phyloP scores from a whole-genome alignment of 2,329 filamentous ascomycete genomes.

The Tolypocladium album region DNA sequence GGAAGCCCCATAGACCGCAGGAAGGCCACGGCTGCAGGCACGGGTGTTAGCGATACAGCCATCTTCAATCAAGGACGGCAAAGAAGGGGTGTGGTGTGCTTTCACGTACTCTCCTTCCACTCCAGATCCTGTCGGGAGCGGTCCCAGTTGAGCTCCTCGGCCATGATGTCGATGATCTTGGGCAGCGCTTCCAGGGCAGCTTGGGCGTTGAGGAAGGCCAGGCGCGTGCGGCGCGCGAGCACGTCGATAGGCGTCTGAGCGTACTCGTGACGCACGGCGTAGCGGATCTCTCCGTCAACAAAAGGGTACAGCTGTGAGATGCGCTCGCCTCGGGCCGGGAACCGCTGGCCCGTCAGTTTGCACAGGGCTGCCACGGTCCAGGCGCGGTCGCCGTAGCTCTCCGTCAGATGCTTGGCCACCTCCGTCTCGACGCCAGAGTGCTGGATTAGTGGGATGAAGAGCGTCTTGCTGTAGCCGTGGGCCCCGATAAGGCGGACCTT shows the following conservation, averaged over 20 bases:
- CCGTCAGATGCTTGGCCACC: constrained; percentile 77
- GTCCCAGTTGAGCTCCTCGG: constrained; percentile 72
- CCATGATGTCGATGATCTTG: constrained; percentile 81
- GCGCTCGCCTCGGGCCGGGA: constrained; percentile 72
- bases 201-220: constrained; percentile 88
- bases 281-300: constrained; percentile 83
- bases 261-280: constrained; percentile 81
- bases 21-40: constrained; percentile 40
- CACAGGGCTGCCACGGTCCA: constrained; percentile 84
- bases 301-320: constrained; percentile 79
- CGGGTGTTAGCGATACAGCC: not conserved
- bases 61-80: not conserved
- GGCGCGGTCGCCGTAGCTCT: constrained; percentile 83
- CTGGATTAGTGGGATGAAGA: constrained; percentile 93
- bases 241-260: constrained; percentile 87
- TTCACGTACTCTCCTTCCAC: constrained; percentile 60
- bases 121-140: constrained; percentile 61
- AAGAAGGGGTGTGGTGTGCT: not conserved
- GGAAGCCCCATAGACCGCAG: constrained; percentile 58
- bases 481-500: constrained; percentile 72
- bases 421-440: constrained; percentile 88
- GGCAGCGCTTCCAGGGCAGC: constrained; percentile 81
- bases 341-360: constrained; percentile 63
- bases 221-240: constrained; percentile 69
- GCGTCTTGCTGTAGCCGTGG: constrained; percentile 76